Evolutionary conservation across 345 rosid species (phyloP).

Genomic region (Syzygium aqueum): DNA sequence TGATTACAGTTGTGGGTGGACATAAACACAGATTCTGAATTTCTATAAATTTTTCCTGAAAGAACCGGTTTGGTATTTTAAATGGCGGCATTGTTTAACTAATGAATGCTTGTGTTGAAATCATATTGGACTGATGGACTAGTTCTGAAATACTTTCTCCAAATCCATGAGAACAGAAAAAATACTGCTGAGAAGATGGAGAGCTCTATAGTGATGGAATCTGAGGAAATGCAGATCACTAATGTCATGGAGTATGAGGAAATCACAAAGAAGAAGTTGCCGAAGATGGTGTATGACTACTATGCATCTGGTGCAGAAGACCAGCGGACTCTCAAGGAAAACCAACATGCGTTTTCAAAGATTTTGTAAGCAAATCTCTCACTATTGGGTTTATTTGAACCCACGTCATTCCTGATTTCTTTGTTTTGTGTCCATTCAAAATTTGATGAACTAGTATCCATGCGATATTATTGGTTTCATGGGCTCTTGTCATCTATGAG

Average conservation of each 20-base stretch:
- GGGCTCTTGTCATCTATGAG: not conserved
- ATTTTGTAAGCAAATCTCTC: constrained; percentile 45
- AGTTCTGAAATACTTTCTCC: not conserved
- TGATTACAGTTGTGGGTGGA: not conserved
- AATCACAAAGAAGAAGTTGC: constrained; percentile 75
- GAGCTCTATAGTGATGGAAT: constrained; percentile 82
- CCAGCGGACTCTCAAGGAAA: constrained; percentile 86
- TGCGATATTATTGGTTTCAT: not conserved
- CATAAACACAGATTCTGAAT: not conserved
- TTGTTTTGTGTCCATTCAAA: not conserved
- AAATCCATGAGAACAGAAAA: not conserved
- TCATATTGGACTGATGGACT: not conserved
- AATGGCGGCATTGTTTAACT: not conserved
- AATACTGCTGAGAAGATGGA: constrained; percentile 27
- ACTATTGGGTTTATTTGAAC: not conserved
- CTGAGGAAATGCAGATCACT: constrained; percentile 56
- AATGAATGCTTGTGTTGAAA: not conserved
- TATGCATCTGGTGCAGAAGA: constrained; percentile 93
- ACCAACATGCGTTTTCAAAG: constrained; percentile 73
- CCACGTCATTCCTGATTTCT: not conserved
- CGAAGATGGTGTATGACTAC: constrained; percentile 92
- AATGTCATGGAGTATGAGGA: constrained; percentile 79
- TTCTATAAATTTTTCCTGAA: not conserved
- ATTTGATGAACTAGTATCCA: not conserved
- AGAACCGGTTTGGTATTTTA: not conserved